phyloP scores from a whole-genome alignment of 805 yeast genomes.

The Nakazawaea ambrosiae region DNA sequence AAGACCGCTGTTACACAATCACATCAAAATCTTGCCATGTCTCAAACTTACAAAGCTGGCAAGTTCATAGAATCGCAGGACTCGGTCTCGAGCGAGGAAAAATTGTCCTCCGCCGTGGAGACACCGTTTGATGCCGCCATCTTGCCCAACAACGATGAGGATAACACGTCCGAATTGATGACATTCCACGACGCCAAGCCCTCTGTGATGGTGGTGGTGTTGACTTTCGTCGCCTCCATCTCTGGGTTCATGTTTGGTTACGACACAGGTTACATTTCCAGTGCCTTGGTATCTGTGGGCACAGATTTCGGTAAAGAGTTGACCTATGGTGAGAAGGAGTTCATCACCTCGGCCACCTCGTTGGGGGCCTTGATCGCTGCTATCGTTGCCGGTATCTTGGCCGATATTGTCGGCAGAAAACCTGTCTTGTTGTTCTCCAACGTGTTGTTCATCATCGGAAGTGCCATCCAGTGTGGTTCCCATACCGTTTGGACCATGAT shows the following conservation, averaged over 20 bases:
- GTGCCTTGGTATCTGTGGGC: conserved; percentile 83
- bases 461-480: conserved; percentile 77
- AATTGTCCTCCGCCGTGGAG: not conserved
- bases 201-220: conserved; percentile 54
- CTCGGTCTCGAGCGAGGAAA: not conserved
- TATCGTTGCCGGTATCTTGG: conserved; percentile 68
- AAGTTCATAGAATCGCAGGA: conserved; percentile 3
- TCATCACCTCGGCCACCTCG: conserved; percentile 91
- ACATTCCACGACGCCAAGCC: conserved; percentile 45
- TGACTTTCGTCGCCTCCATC: conserved; percentile 76
- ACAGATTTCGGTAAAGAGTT: conserved; percentile 60
- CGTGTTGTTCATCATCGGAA: conserved; percentile 75
- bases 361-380: conserved; percentile 86
- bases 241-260: conserved; percentile 97
- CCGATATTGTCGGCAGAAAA: conserved; percentile 81
- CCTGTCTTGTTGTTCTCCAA: conserved; percentile 80
- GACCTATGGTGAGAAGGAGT: conserved; percentile 75
- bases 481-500: conserved; percentile 86
- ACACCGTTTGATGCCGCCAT: conserved; percentile 10
- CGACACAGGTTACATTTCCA: conserved; percentile 94
- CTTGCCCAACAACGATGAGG: conserved; percentile 39
- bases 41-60: conserved; percentile 8
- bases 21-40: not conserved
- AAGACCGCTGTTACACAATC: no score
- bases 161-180: conserved; percentile 38